Conservation (phyloP, 2,329 filamentous ascomycete species). For the Colletotrichum destructivum region DNA sequence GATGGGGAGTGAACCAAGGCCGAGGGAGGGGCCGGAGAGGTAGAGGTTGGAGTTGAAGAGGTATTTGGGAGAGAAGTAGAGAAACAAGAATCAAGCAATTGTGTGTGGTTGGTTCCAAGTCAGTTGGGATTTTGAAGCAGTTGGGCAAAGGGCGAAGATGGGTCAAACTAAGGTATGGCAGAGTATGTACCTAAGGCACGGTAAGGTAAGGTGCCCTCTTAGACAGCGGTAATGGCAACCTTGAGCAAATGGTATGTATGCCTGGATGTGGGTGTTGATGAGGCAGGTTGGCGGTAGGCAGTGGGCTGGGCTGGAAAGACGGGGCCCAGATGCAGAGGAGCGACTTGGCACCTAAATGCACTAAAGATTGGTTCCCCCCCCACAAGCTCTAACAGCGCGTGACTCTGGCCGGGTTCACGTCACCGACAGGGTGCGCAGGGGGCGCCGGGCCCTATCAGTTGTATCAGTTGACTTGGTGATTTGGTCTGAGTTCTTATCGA, state of each 20-base stretch:
- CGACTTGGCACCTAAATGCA: constrained; percentile 23
- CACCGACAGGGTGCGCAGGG: constrained; percentile 39
- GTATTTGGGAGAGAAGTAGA: constrained; percentile 11
- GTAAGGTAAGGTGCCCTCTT: not conserved
- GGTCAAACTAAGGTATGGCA: constrained; percentile 2
- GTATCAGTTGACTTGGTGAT: constrained; percentile 34
- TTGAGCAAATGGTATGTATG: constrained; percentile 7
- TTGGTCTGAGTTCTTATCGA: constrained; percentile 34
- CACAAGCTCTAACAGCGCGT: constrained; percentile 38
- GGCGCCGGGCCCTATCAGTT: constrained; percentile 23
- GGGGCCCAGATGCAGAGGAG: constrained; percentile 18
- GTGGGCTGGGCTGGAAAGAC: constrained; percentile 9
- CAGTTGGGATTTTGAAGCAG: constrained; percentile 5
- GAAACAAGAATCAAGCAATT: not conserved
- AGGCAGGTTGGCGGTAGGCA: constrained; percentile 16
- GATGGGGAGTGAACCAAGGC: not conserved
- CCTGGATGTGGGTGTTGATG: constrained; percentile 18
- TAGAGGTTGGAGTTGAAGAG: constrained; percentile 7
- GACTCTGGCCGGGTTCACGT: constrained; percentile 40
- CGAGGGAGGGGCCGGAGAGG: constrained; percentile 11
- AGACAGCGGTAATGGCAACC: constrained; percentile 17
- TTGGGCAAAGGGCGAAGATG: not conserved
- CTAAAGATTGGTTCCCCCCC: constrained; percentile 34
- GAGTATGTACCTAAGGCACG: not conserved
- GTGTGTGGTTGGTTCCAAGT: constrained; percentile 3